phyloP scores from a whole-genome alignment of 2,329 filamentous ascomycete genomes.

The Colletotrichum filicis region DNA sequence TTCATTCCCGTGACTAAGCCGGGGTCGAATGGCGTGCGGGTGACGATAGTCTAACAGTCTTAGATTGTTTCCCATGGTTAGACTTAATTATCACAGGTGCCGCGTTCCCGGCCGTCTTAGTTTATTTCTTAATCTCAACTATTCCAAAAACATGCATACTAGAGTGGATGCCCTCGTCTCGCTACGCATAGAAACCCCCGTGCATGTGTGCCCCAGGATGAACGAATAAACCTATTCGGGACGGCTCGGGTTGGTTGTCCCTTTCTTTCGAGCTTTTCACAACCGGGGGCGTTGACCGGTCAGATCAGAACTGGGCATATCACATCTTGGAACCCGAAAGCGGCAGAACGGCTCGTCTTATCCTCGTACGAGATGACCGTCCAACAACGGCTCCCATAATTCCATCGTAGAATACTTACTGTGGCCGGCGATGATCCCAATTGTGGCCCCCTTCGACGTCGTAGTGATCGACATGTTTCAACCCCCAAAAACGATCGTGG shows the following conservation, averaged over 20 bases:
- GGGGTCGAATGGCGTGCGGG: slow-evolving; percentile 26
- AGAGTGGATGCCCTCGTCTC: neutral
- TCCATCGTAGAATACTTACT: neutral
- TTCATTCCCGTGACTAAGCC: slow-evolving; percentile 38
- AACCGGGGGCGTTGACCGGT: neutral
- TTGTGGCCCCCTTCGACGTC: neutral
- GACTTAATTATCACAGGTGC: neutral
- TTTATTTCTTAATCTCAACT: neutral
- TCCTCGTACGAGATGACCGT: neutral
- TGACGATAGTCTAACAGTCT: slow-evolving; percentile 4
- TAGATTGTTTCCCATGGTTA: neutral
- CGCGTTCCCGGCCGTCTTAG: neutral
- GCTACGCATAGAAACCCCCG: neutral
- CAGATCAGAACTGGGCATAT: neutral
- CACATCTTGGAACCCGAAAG: neutral
- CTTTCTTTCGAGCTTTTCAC: neutral
- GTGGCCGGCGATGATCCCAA: slow-evolving; percentile 18
- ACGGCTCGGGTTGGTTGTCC: neutral
- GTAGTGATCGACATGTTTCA: slow-evolving; percentile 28
- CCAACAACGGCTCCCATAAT: neutral
- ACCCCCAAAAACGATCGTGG: slow-evolving; percentile 10
- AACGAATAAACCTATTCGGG: neutral
- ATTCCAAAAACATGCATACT: neutral
- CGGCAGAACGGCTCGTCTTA: neutral
- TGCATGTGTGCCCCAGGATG: neutral